phyloP scores from a whole-genome alignment of 441 rosid species.

The Mallotus repandus region DNA sequence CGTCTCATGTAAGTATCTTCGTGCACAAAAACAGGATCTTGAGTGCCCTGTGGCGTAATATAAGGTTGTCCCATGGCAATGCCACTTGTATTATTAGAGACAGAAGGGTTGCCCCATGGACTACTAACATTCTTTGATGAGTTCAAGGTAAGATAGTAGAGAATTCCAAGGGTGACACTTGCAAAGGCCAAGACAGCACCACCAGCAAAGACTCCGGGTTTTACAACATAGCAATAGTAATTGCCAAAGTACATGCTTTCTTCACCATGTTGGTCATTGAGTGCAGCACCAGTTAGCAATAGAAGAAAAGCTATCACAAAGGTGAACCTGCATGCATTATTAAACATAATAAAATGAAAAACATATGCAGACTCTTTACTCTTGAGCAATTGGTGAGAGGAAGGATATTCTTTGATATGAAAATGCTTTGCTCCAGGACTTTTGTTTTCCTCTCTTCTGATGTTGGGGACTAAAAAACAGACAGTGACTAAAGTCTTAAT shows the following conservation, averaged over 20 bases:
- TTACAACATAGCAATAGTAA: conserved; percentile 77
- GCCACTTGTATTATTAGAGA: conserved; percentile 44
- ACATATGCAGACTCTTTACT: neutral
- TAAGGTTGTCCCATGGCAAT: conserved; percentile 87
- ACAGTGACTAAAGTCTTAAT: neutral
- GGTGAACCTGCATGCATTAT: conserved; percentile 61
- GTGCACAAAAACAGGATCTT: conserved; percentile 77
- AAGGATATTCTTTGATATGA: too few species aligned
- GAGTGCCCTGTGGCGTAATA: conserved; percentile 47
- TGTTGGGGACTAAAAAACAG: neutral
- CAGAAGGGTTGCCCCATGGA: conserved; percentile 31
- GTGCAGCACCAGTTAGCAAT: conserved; percentile 75
- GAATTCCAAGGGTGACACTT: conserved; percentile 59
- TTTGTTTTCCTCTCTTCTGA: neutral
- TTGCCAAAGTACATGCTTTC: conserved; percentile 43
- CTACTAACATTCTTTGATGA: conserved; percentile 37
- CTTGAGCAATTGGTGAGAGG: neutral
- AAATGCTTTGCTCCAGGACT: neutral
- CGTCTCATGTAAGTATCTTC: conserved; percentile 84
- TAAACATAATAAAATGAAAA: neutral
- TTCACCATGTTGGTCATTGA: conserved; percentile 64
- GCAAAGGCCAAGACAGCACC: conserved; percentile 63
- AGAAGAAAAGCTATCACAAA: conserved; percentile 73
- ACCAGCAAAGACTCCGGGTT: conserved; percentile 78
- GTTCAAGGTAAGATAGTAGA: conserved; percentile 59